These are phyloP conservation scores for Naematelia aurantialba DNA, from an alignment of 768 basidiomycete species.

Conservation along the genomic window DNA sequence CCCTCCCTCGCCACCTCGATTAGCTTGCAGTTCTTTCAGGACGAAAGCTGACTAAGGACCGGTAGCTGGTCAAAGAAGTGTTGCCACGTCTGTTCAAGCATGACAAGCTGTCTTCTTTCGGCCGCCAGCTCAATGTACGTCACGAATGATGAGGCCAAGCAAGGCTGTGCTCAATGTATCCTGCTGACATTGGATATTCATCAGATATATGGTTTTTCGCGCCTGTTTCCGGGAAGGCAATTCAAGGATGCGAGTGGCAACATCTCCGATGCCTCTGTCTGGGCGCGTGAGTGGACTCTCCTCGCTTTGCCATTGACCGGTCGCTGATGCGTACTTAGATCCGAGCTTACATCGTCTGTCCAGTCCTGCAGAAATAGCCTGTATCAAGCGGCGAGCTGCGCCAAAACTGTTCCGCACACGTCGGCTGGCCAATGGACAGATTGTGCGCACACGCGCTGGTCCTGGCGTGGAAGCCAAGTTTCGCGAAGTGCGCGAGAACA, in stretches of 20 bases:
- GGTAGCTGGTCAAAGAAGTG: conserved; percentile 43
- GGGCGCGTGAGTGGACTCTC: conserved; percentile 39
- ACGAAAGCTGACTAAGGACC: too few relatives aligned
- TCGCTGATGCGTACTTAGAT: conserved; percentile 21
- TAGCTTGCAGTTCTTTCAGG: too few relatives aligned
- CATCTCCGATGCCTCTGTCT: conserved; percentile 46
- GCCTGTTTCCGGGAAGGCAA: conserved; percentile 46
- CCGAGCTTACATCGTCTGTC: conserved; percentile 45
- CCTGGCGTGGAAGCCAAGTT: conserved; percentile 39
- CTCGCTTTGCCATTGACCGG: neutral
- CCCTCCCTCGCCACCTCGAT: neutral
- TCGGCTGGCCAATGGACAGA: conserved; percentile 43
- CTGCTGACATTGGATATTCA: conserved; percentile 5
- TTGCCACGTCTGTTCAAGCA: conserved; percentile 49
- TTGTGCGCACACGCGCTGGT: conserved; percentile 39
- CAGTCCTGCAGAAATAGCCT: conserved; percentile 27
- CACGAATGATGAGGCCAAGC: neutral
- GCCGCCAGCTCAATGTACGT: conserved; percentile 49
- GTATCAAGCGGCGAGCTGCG: conserved; percentile 46
- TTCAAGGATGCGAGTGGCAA: conserved; percentile 47
- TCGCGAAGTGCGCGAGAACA: conserved; percentile 30
- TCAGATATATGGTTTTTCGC: conserved; percentile 48
- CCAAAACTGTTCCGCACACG: conserved; percentile 48
- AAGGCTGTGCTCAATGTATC: neutral
- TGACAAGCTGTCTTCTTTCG: conserved; percentile 47